Conservation (phyloP, 768 basidiomycete species). For the Tephrocybe sp. region DNA sequence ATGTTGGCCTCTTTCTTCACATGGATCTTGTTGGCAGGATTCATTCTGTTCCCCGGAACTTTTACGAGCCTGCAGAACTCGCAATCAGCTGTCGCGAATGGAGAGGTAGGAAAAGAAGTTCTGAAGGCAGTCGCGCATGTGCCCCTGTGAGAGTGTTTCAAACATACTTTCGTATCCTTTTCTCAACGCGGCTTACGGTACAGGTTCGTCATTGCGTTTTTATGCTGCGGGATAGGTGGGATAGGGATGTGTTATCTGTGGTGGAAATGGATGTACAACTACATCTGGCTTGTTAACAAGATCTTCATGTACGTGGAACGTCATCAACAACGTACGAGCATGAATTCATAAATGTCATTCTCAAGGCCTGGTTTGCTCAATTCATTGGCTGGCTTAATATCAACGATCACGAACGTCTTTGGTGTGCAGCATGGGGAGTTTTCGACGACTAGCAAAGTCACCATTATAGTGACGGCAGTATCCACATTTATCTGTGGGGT, state of each 20-base stretch:
- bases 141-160: slow-evolving; percentile 35
- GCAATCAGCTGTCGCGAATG: slow-evolving; percentile 17
- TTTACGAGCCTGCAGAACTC: slow-evolving; percentile 45
- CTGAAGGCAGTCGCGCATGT: slow-evolving; percentile 37
- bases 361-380: slow-evolving; percentile 55
- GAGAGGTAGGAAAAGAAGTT: slow-evolving; percentile 27
- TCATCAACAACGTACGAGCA: neutral
- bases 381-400: slow-evolving; percentile 53
- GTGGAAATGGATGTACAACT: slow-evolving; percentile 59
- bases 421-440: slow-evolving; percentile 46
- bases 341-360: neutral
- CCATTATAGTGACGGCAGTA: slow-evolving; percentile 43
- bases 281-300: slow-evolving; percentile 55
- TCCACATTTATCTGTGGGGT: slow-evolving; percentile 39
- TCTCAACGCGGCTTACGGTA: neutral
- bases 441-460: slow-evolving; percentile 38
- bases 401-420: slow-evolving; percentile 49
- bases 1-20: slow-evolving; percentile 55
- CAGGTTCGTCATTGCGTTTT: slow-evolving; percentile 53
- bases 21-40: slow-evolving; percentile 62
- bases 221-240: slow-evolving; percentile 52
- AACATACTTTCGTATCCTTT: neutral
- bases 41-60: slow-evolving; percentile 60
- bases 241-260: slow-evolving; percentile 56
- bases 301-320: slow-evolving; percentile 46